Percentiles rank a stretch among this genome's conserved stretches.
These are phyloP conservation scores for Trichophyton simii DNA, from an alignment of 2,329 filamentous ascomycete genomes.

Conservation along the genomic window DNA sequence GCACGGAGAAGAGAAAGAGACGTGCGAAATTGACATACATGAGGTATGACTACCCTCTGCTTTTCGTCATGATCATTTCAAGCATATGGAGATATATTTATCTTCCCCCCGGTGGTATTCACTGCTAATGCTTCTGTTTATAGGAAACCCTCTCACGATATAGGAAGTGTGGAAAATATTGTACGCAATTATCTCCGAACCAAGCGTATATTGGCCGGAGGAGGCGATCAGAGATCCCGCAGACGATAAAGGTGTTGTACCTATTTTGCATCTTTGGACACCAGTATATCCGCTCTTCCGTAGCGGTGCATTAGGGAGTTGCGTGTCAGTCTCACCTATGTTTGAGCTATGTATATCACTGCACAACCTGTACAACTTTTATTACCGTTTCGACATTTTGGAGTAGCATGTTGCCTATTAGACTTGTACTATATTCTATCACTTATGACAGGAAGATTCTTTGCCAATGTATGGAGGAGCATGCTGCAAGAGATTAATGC, in stretches of 20 bases:
- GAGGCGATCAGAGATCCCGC: constrained; percentile 7
- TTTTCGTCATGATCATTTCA: neutral
- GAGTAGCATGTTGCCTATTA: neutral
- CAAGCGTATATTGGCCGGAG: constrained; percentile 34
- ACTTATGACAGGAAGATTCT: neutral
- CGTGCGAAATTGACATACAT: constrained; percentile 84
- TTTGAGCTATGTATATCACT: neutral
- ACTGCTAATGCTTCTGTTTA: constrained; percentile 1
- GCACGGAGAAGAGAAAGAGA: constrained; percentile 69
- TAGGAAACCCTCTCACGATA: constrained; percentile 67
- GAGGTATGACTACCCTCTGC: constrained; percentile 38
- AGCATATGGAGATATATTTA: neutral
- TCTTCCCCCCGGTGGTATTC: neutral
- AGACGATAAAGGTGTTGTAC: neutral
- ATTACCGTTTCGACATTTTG: neutral
- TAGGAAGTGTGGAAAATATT: constrained; percentile 70
- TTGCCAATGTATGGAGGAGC: neutral
- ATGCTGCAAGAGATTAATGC: neutral
- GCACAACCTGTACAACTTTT: neutral
- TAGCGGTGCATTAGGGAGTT: neutral
- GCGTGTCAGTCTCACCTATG: neutral
- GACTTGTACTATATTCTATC: constrained; percentile 1
- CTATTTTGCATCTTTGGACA: neutral
- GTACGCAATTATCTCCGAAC: constrained; percentile 54
- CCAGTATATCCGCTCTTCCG: neutral